These are phyloP conservation scores for Aspergillus pseudoglaucus DNA, from an alignment of 2,329 filamentous ascomycete genomes.

Conservation along the genomic window DNA sequence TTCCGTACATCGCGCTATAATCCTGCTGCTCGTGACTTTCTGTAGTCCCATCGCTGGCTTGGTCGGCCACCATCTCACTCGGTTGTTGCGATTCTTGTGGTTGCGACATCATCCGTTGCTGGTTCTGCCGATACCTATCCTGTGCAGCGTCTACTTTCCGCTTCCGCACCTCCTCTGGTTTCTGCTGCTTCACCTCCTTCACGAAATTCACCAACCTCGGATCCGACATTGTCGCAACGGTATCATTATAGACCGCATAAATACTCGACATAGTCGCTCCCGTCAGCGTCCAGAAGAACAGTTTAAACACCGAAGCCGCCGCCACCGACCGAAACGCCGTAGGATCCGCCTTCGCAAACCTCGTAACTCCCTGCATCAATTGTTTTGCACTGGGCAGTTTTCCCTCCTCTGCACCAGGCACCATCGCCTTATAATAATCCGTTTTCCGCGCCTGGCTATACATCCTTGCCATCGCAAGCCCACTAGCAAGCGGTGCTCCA, in stretches of 20 bases:
- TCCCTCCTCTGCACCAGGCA: not conserved
- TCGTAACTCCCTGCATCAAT: constrained; percentile 4
- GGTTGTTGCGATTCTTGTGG: not conserved
- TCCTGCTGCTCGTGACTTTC: constrained; percentile 2
- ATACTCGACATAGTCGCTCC: constrained; percentile 4
- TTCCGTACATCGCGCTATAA: not conserved
- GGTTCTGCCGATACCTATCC: constrained; percentile 3
- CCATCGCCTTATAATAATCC: constrained; percentile 1
- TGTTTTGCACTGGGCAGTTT: constrained; percentile 4
- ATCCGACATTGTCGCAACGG: constrained; percentile 11
- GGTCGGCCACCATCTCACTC: constrained; percentile 4
- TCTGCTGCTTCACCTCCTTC: constrained; percentile 11
- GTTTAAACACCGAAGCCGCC: constrained; percentile 5
- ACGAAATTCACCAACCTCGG: constrained; percentile 18
- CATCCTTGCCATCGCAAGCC: constrained; percentile 5
- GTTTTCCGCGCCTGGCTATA: constrained; percentile 10
- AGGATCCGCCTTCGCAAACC: constrained; percentile 4
- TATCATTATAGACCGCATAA: constrained; percentile 9
- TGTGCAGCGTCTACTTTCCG: constrained; percentile 11
- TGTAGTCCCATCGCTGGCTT: not conserved
- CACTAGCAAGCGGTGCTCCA: constrained; percentile 14
- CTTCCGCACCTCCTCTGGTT: constrained; percentile 16
- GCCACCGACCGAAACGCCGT: not conserved
- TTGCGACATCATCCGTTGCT: constrained; percentile 1
- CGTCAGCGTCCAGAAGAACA: constrained; percentile 10